These are phyloP conservation scores for Poterioochromonas sp. DNA, from an alignment of 352 stramenopile genomes.

Conservation along the genomic window DNA sequence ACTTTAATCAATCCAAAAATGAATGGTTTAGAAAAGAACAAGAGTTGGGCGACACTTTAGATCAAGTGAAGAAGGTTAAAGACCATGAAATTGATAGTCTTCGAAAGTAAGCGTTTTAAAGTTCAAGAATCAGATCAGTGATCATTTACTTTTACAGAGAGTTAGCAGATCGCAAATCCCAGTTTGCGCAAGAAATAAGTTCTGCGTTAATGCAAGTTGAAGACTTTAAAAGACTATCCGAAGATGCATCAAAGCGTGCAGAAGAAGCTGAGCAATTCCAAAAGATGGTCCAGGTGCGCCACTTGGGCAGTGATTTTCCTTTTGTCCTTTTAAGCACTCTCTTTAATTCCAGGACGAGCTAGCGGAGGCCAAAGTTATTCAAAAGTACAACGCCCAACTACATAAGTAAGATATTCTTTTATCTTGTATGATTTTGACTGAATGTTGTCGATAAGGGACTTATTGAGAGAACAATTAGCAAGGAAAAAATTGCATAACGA, in stretches of 20 bases:
- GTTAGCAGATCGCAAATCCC: background rate
- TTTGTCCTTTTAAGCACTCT: background rate
- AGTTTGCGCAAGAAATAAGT: constrained; percentile 16
- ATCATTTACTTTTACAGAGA: background rate
- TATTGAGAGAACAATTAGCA: constrained; percentile 21
- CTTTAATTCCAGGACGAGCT: background rate
- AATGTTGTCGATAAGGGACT: constrained; percentile 4
- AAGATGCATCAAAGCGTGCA: background rate
- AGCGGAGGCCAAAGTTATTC: constrained; percentile 12
- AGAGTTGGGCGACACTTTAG: background rate
- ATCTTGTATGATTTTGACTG: background rate
- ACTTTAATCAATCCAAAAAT: constrained; percentile 11
- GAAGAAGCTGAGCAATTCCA: constrained; percentile 5
- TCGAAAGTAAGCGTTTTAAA: background rate
- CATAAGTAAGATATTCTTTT: constrained; percentile 9
- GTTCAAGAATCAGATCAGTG: too few species aligned
- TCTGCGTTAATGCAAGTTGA: background rate
- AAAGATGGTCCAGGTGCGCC: background rate
- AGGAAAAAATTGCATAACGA: constrained; percentile 46
- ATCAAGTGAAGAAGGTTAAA: background rate
- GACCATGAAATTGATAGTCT: constrained; percentile 4
- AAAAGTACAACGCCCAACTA: constrained; percentile 29
- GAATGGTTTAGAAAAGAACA: background rate
- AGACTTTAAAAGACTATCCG: background rate
- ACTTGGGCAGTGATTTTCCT: background rate